phyloP scores from a whole-genome alignment of 345 rosid species.

The Carallia brachiata region DNA sequence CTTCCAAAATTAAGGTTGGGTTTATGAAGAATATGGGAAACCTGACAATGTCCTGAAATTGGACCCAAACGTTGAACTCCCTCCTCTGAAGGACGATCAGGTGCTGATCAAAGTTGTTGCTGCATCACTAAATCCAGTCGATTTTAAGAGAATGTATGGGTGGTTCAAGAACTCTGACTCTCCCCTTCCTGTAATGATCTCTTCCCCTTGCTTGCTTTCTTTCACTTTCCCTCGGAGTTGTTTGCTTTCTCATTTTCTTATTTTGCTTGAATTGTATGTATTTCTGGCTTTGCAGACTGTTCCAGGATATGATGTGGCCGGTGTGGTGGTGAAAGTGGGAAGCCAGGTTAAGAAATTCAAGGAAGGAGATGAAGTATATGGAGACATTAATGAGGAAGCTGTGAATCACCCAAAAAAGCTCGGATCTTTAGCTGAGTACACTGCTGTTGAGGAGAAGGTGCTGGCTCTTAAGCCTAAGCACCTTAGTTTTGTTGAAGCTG shows the following conservation, averaged over 20 bases:
- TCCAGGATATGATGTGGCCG: slow-evolving; percentile 23
- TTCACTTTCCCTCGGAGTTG: neutral
- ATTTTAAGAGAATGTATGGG: slow-evolving; percentile 1
- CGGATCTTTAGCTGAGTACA: slow-evolving; percentile 16
- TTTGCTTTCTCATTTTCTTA: neutral
- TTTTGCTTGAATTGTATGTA: neutral
- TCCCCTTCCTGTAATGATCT: neutral
- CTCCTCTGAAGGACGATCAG: slow-evolving; percentile 11
- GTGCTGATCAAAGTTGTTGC: slow-evolving; percentile 15
- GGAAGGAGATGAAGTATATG: slow-evolving; percentile 25
- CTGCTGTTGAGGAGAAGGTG: slow-evolving; percentile 19
- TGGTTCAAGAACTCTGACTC: neutral
- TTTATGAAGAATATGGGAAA: slow-evolving; percentile 9
- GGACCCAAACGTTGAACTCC: neutral
- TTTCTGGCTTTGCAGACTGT: neutral
- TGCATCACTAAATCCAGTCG: slow-evolving; percentile 14
- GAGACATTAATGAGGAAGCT: slow-evolving; percentile 9
- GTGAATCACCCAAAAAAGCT: neutral
- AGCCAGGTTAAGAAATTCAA: slow-evolving; percentile 12
- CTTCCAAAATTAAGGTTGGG: slow-evolving; percentile 13
- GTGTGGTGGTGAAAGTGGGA: slow-evolving; percentile 17
- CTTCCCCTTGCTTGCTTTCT: neutral
- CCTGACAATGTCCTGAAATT: slow-evolving; percentile 3
- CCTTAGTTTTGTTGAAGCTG: slow-evolving; percentile 15
- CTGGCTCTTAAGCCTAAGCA: slow-evolving; percentile 17